Conservation (phyloP, 192 early-diverging fungal species). For the Borealophlyctis nickersoniae region DNA sequence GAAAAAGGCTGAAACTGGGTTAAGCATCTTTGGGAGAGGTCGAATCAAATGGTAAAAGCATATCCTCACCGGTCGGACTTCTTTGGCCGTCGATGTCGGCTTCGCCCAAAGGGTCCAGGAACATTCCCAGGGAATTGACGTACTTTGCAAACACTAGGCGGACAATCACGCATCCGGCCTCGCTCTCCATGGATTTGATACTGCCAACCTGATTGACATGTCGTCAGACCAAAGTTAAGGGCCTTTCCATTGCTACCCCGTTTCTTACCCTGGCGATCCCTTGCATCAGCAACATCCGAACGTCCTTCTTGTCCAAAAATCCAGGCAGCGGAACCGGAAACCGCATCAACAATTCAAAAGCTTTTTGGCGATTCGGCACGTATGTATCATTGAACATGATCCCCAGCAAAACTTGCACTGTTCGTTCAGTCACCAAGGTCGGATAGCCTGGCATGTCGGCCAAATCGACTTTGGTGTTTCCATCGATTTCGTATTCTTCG, state of each 20-base stretch:
- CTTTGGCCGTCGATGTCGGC: not conserved
- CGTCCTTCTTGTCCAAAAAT: conserved; percentile 42
- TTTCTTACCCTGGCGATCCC: conserved; percentile 59
- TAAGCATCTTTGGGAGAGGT: no score
- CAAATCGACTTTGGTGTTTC: conserved; percentile 11
- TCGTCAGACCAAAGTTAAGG: no score
- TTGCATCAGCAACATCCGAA: conserved; percentile 55
- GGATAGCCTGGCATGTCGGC: conserved; percentile 26
- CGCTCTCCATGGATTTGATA: conserved; percentile 74
- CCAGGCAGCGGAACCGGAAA: conserved; percentile 65
- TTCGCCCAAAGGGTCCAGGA: not conserved
- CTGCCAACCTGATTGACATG: not conserved
- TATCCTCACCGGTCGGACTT: no score
- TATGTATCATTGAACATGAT: conserved; percentile 48
- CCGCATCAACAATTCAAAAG: conserved; percentile 65
- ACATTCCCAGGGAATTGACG: conserved; percentile 35
- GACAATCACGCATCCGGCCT: conserved; percentile 77
- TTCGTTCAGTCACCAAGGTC: conserved; percentile 8
- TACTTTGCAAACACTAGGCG: conserved; percentile 78
- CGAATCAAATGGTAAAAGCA: no score
- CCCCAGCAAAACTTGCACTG: conserved; percentile 17
- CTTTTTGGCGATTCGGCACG: conserved; percentile 70
- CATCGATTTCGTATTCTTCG: conserved; percentile 31
- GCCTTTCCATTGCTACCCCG: no score
- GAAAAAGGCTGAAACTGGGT: conserved; percentile 44